Conservation (phyloP, 2,329 filamentous ascomycete species). For the Pseudogymnoascus sp. region DNA sequence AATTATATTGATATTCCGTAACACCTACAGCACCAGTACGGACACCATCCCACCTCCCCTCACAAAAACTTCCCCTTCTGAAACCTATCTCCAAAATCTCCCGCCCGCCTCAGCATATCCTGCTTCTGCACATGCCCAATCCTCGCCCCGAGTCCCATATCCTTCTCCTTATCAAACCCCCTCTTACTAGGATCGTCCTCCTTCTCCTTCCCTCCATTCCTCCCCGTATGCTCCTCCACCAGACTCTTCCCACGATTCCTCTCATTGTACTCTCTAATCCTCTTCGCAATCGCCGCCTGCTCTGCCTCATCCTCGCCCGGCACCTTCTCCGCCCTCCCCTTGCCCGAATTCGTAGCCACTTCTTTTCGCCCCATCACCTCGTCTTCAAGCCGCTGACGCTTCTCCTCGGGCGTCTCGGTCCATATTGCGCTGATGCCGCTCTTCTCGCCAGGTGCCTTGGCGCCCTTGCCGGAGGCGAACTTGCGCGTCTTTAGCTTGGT, state of each 20-base stretch:
- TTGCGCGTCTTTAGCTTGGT: slow-evolving; percentile 75
- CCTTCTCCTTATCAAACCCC: slow-evolving; percentile 86
- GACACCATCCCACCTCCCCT: not conserved
- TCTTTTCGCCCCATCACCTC: slow-evolving; percentile 65
- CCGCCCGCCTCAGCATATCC: slow-evolving; percentile 70
- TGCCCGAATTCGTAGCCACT: slow-evolving; percentile 19
- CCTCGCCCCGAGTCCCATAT: slow-evolving; percentile 70
- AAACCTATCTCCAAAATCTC: slow-evolving; percentile 76
- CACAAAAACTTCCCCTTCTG: slow-evolving; percentile 59
- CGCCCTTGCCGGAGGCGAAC: slow-evolving; percentile 65
- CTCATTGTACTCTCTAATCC: slow-evolving; percentile 52
- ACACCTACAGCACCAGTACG: not conserved
- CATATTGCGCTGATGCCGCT: slow-evolving; percentile 47
- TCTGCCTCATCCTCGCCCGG: slow-evolving; percentile 27
- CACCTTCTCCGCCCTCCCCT: slow-evolving; percentile 19
- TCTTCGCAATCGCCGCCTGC: slow-evolving; percentile 38
- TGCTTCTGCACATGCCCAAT: slow-evolving; percentile 66
- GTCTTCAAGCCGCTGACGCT: slow-evolving; percentile 69
- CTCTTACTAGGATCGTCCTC: slow-evolving; percentile 88
- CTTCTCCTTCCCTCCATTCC: slow-evolving; percentile 41
- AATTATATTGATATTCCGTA: not conserved
- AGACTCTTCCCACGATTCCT: slow-evolving; percentile 47
- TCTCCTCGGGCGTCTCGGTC: slow-evolving; percentile 88
- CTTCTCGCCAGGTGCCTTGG: slow-evolving; percentile 34
- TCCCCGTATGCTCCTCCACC: slow-evolving; percentile 39